Percentiles rank a stretch among this genome's conserved stretches.
Conservation (phyloP, 2,329 filamentous ascomycete species). For the Corinectria fuckeliana region DNA sequence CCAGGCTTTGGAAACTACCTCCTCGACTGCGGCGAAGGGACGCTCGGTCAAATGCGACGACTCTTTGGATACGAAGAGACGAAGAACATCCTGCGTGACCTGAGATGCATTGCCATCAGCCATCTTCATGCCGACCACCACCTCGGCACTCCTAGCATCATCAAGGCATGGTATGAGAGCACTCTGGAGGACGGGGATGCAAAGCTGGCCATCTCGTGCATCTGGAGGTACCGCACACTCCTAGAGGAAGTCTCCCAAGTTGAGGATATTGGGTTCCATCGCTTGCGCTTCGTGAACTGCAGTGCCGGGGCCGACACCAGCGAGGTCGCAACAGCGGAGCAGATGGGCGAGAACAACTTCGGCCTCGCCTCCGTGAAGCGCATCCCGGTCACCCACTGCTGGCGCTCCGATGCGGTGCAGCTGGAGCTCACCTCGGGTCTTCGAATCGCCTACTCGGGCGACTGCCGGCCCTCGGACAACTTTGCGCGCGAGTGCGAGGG, state of each 20-base stretch:
- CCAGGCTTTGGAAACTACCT: slow-evolving; percentile 88
- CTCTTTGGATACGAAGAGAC: slow-evolving; percentile 71
- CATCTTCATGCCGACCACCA: slow-evolving; percentile 98
- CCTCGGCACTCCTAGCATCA: slow-evolving; percentile 80
- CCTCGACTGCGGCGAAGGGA: slow-evolving; percentile 91
- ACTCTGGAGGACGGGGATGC: slow-evolving; percentile 46
- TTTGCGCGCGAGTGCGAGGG: slow-evolving; percentile 76
- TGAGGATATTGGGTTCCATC: slow-evolving; percentile 75
- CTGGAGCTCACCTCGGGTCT: slow-evolving; percentile 81
- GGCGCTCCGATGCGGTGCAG: slow-evolving; percentile 75
- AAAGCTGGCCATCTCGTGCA: slow-evolving; percentile 71
- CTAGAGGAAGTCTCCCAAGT: slow-evolving; percentile 80
- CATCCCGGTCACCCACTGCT: slow-evolving; percentile 78
- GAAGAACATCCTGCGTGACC: slow-evolving; percentile 73
- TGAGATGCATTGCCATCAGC: slow-evolving; percentile 89
- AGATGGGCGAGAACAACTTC: slow-evolving; percentile 55
- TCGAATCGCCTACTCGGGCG: slow-evolving; percentile 91
- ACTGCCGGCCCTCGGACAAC: slow-evolving; percentile 78
- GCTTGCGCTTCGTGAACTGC: slow-evolving; percentile 49
- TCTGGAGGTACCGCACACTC: slow-evolving; percentile 75
- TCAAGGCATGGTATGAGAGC: slow-evolving; percentile 78
- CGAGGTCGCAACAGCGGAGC: slow-evolving; percentile 43
- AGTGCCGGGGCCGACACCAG: slow-evolving; percentile 20
- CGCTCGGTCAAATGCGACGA: slow-evolving; percentile 83
- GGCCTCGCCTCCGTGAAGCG: slow-evolving; percentile 73